These are phyloP conservation scores for Neurospora sp. DNA, from an alignment of 495 filamentous ascomycete genomes.

Conservation along the genomic window DNA sequence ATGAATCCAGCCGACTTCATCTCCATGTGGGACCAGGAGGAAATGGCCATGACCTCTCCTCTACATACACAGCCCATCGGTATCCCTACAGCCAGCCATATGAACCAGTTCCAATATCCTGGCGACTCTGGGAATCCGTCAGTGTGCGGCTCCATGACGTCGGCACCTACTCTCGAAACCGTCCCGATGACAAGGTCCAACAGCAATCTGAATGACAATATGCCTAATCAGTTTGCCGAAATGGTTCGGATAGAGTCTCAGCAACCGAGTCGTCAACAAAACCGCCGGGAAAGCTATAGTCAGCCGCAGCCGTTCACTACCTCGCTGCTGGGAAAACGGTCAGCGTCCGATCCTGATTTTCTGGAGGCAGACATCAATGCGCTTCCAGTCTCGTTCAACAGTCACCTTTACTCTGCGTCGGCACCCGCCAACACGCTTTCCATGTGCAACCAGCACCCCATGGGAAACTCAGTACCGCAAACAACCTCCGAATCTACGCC, in stretches of 20 bases:
- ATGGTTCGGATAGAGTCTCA: conserved; percentile 37
- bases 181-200: conserved; percentile 36
- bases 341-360: conserved; percentile 18
- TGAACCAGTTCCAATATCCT: conserved; percentile 6
- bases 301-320: conserved; percentile 8
- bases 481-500: conserved; percentile 13
- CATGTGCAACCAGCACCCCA: conserved; percentile 16
- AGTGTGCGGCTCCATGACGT: conserved; percentile 35
- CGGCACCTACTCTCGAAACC: conserved; percentile 32
- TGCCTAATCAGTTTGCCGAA: conserved; percentile 25
- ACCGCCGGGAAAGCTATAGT: conserved; percentile 20
- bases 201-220: conserved; percentile 30
- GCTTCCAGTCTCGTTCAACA: conserved; percentile 18
- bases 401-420: conserved; percentile 16
- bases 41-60: conserved; percentile 1
- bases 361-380: conserved; percentile 25
- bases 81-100: conserved; percentile 9
- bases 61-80: conserved; percentile 9
- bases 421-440: conserved; percentile 19
- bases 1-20: conserved; percentile 18
- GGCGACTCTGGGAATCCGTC: conserved; percentile 17
- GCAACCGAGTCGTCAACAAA: conserved; percentile 21
- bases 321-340: conserved; percentile 24
- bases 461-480: conserved; percentile 28
- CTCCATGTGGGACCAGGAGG: conserved; percentile 2